Evolutionary conservation across 2,329 filamentous ascomycete genomes (phyloP), one percentile per base, ranked within the genome.

Genomic region (Tolypocladium pustulatum): DNA sequence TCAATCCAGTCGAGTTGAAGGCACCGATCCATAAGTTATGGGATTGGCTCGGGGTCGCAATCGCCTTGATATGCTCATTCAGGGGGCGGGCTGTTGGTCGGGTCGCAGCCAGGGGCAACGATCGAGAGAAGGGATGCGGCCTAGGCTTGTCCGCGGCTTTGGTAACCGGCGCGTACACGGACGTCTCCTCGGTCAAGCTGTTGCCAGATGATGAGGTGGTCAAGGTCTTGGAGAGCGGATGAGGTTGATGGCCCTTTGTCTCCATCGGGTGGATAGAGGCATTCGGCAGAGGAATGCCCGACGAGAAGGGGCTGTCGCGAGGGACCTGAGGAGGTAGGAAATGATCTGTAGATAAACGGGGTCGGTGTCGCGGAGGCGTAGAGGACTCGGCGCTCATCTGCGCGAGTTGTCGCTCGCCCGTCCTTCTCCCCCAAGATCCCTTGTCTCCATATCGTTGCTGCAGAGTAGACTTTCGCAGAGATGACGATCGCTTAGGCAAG

Each of bases 1-100:
- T 88, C 34, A 99, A 78, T 1, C 93, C 92, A 0, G 94, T 97
- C 1, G 94, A 97, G 79, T 91, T 91, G 73, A 97, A 97, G 8
- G 91, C 91, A 46, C 89, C 86, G 37, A 89, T 87, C 58, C 89
- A 81, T 27, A 92, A 88, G 68, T 87, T 91, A 9, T 68, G 66
- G 0, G 67, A 63, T 10, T 69, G 71, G 55, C 64, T 70, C 78
- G 89, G 46, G 80, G 88, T 64, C 59, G 65, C 71, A 55, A 72
- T 64, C 15, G 64, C 63, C 57, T 65, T 69, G 49, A 62, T 65
- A 30, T 68, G 64, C 22, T 74, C 72, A 56, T 67, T 65, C 22
- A 58, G 37, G 22, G 69, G 56, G 17, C 70, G 68, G 15, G 64
- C 62, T 1, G 66, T 68, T 34, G 73, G 73, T 54, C 73, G 64